A percentile compares a stretch with the other conserved stretches of the same genome.
Evolutionary conservation across 192 early-diverging fungal species (phyloP).

Genomic region (Linnemannia hyalina): DNA sequence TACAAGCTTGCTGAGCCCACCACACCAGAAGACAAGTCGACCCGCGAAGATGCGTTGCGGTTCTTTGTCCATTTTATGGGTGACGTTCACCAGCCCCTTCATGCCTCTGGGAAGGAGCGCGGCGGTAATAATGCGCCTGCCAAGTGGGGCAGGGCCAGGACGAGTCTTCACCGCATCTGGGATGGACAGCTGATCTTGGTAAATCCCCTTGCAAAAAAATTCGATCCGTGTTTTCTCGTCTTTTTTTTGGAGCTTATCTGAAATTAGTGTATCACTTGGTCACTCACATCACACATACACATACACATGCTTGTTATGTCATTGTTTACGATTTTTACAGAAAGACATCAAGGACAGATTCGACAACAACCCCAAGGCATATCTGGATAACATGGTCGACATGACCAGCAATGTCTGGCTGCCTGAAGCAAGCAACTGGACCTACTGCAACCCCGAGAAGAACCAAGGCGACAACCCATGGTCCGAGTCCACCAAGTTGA

Average conservation of each 20-base stretch:
- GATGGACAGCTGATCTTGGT: conserved; percentile 54
- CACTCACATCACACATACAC: too few relatives aligned
- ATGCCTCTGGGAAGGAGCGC: conserved; percentile 46
- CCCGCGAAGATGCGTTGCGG: conserved; percentile 54
- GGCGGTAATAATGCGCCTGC: conserved; percentile 43
- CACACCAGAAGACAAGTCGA: conserved; percentile 23
- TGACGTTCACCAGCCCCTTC: conserved; percentile 63
- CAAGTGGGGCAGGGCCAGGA: conserved; percentile 50
- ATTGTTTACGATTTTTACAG: neutral
- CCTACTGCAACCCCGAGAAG: conserved; percentile 29
- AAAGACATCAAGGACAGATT: conserved; percentile 54
- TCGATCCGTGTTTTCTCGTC: neutral
- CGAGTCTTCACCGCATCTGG: conserved; percentile 56
- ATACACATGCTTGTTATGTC: neutral
- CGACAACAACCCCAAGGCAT: conserved; percentile 51
- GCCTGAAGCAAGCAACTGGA: conserved; percentile 47
- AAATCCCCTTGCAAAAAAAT: conserved; percentile 2
- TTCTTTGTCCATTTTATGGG: conserved; percentile 67
- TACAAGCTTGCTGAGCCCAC: conserved; percentile 22
- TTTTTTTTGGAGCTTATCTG: neutral
- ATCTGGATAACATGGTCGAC: conserved; percentile 47
- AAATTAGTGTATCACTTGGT: too few relatives aligned
- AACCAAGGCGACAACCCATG: conserved; percentile 39
- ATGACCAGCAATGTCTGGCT: conserved; percentile 40
- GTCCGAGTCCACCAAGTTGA: conserved; percentile 17